A percentile compares a stretch with the other conserved stretches of the same genome.
Conservation (phyloP, 176 grass and related monocot genomes). For the Carex kokanica region DNA sequence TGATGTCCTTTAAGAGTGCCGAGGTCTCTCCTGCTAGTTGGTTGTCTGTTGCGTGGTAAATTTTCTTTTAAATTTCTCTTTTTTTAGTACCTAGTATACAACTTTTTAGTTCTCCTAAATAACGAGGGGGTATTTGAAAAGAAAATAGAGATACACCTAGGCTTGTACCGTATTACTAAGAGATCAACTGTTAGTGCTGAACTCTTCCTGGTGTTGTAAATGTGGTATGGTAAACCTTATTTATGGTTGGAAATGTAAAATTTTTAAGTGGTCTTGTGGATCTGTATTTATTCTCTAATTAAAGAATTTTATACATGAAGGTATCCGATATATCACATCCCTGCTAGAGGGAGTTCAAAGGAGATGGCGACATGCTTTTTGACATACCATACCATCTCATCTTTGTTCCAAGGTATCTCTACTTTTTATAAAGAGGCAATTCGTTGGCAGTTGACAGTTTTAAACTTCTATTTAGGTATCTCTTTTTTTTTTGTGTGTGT, state of each 20-base stretch:
- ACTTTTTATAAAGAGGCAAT: not conserved
- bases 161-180: not conserved
- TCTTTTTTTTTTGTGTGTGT: not conserved
- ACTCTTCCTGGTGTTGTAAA: not conserved
- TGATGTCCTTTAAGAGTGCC: slow-evolving; percentile 46
- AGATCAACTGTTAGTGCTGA: not conserved
- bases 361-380: slow-evolving; percentile 59
- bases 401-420: slow-evolving; percentile 61
- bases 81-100: not conserved
- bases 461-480: slow-evolving; percentile 9
- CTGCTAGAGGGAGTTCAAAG: slow-evolving; percentile 46
- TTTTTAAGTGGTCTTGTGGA: not conserved
- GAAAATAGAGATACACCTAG: not conserved
- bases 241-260: not conserved
- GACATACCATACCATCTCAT: slow-evolving; percentile 75
- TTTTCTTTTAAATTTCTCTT: not conserved
- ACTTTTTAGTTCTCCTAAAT: not conserved
- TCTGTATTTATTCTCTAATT: not conserved
- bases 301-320: slow-evolving; percentile 28
- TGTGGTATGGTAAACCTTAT: not conserved
- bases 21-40: slow-evolving; percentile 75
- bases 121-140: not conserved
- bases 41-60: slow-evolving; percentile 75
- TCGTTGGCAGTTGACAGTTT: not conserved
- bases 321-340: slow-evolving; percentile 77